Percentiles rank a stretch among this genome's conserved stretches.
These are phyloP conservation scores for Debaryomyces nepalensis DNA, from an alignment of 1,139 yeast genomes.

Conservation along the genomic window DNA sequence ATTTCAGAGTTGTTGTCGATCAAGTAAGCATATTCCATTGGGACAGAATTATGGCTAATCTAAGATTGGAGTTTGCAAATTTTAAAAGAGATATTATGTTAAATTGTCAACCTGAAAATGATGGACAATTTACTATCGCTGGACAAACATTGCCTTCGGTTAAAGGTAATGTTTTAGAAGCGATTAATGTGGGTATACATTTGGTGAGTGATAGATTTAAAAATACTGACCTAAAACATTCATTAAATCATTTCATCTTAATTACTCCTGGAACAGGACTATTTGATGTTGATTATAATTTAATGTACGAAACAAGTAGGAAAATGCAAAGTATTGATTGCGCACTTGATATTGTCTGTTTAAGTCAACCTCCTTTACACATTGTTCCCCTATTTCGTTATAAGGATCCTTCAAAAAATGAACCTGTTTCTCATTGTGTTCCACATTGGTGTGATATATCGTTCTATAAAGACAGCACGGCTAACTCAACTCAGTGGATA, in stretches of 20 bases:
- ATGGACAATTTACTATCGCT: conserved; percentile 32
- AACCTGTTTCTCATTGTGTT: conserved; percentile 70
- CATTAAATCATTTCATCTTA: conserved; percentile 82
- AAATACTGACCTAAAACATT: conserved; percentile 85
- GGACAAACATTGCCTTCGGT: conserved; percentile 81
- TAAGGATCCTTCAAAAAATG: conserved; percentile 40
- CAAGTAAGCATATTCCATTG: conserved; percentile 87
- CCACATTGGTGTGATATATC: conserved; percentile 96
- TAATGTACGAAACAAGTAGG: conserved; percentile 74
- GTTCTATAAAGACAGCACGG: conserved; percentile 69
- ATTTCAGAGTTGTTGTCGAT: conserved; percentile 92
- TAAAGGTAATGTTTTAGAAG: conserved; percentile 87
- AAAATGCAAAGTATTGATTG: conserved; percentile 78
- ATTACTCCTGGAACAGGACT: conserved; percentile 93
- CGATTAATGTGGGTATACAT: conserved; percentile 82
- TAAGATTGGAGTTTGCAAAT: conserved; percentile 82
- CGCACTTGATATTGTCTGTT: conserved; percentile 85
- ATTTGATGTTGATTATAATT: conserved; percentile 86
- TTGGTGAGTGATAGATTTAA: conserved; percentile 79
- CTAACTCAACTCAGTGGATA: conserved; percentile 69
- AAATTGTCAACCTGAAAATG: conserved; percentile 26
- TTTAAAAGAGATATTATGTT: conserved; percentile 75
- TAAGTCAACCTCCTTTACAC: conserved; percentile 90
- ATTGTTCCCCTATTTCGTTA: conserved; percentile 87
- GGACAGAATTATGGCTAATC: conserved; percentile 88